Evolutionary conservation across 225 moss, liverwort and hornwort genomes (phyloP).

Genomic region (Sphagnum contortum): DNA sequence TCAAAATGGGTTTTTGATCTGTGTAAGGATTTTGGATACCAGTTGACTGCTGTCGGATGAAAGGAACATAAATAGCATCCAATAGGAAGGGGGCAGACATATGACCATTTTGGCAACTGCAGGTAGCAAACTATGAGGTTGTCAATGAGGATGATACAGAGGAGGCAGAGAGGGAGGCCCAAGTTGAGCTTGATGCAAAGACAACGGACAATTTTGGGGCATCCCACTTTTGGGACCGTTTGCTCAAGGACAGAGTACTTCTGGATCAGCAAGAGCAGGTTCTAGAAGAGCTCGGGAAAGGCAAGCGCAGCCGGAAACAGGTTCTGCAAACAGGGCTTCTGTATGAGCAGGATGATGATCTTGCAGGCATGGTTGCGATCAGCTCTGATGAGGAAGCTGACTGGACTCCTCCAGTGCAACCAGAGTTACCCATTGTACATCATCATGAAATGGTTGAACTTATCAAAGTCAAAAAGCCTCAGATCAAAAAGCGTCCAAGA

Average conservation of each 20-base stretch:
- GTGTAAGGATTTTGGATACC: too few species aligned
- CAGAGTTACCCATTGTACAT: too few species aligned
- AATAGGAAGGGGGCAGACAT: too few species aligned
- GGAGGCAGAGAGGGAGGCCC: slow-evolving; percentile 50
- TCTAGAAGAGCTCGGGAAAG: slow-evolving; percentile 68
- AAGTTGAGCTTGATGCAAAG: slow-evolving; percentile 48
- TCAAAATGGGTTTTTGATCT: too few species aligned
- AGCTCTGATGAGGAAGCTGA: slow-evolving; percentile 87
- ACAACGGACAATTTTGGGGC: slow-evolving; percentile 54
- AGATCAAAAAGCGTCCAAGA: too few species aligned
- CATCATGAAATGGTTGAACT: too few species aligned
- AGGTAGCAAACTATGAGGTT: slow-evolving; percentile 68
- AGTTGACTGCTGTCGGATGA: too few species aligned
- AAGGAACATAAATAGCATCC: too few species aligned
- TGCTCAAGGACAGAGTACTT: slow-evolving; percentile 71
- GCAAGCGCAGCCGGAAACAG: slow-evolving; percentile 91
- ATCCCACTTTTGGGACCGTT: slow-evolving; percentile 82
- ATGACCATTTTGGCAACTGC: slow-evolving; percentile 1
- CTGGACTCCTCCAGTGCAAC: slow-evolving; percentile 3
- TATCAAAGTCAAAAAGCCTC: too few species aligned
- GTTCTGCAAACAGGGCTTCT: slow-evolving; percentile 58
- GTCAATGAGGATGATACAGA: slow-evolving; percentile 53
- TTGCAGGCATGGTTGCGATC: slow-evolving; percentile 77
- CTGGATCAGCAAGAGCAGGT: slow-evolving; percentile 62
- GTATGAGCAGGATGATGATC: slow-evolving; percentile 50